These are phyloP conservation scores for Gossypium thurberi DNA, from an alignment of 345 rosid genomes.

Conservation along the genomic window DNA sequence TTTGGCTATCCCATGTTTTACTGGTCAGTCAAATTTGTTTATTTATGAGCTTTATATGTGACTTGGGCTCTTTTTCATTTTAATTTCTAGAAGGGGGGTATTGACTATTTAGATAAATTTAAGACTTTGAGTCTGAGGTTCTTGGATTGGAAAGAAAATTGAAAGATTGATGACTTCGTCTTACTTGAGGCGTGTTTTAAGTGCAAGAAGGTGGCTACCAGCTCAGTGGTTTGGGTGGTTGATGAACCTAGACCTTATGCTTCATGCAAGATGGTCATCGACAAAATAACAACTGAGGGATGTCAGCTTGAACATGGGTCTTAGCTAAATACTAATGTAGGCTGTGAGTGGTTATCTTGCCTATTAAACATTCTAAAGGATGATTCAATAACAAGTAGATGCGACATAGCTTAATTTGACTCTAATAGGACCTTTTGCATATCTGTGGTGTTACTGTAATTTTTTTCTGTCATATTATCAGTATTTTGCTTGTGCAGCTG, in stretches of 20 bases:
- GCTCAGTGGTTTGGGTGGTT: not conserved
- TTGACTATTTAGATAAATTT: not conserved
- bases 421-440: not conserved
- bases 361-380: not conserved
- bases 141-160: not conserved
- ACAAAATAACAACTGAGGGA: not conserved
- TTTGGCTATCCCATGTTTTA: not conserved
- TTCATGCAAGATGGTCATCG: not conserved
- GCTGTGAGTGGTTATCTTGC: not conserved
- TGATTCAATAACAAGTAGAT: not conserved
- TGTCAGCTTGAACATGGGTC: not conserved
- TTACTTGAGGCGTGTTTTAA: not conserved
- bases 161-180: not conserved
- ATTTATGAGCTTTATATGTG: not conserved
- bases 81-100: not conserved
- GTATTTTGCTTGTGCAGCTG: constrained; percentile 1
- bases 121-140: not conserved
- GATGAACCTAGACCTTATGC: not conserved
- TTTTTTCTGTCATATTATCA: not conserved
- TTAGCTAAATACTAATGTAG: not conserved
- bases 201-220: not conserved
- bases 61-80: not conserved
- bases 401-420: not conserved
- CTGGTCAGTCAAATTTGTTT: not conserved
- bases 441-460: not conserved